Conservation (phyloP, 2,329 filamentous ascomycete genomes). For the Penicillium sp. region DNA sequence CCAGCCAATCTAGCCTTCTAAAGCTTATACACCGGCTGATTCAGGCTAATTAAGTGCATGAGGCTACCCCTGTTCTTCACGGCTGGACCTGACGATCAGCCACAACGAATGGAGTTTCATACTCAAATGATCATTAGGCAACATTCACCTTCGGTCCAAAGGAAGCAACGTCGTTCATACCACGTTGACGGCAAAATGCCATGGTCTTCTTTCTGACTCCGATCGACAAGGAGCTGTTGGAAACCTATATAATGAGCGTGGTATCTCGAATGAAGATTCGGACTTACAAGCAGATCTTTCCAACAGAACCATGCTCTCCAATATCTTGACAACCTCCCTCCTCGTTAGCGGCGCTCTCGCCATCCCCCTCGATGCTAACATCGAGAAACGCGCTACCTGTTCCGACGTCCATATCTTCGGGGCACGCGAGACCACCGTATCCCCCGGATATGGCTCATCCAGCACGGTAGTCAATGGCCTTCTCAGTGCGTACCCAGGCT, state of each 20-base stretch:
- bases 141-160: conserved; percentile 11
- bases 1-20: background rate
- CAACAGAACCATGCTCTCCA: conserved; percentile 6
- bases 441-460: conserved; percentile 51
- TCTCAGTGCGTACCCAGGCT: conserved; percentile 47
- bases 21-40: conserved; percentile 8
- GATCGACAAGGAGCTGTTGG: background rate
- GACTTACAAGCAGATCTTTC: background rate
- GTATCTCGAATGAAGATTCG: no score
- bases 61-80: conserved; percentile 7
- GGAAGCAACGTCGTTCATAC: background rate
- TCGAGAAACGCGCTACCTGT: conserved; percentile 32
- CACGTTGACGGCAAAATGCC: conserved; percentile 1
- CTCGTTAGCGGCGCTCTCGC: conserved; percentile 8
- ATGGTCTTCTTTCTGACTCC: background rate
- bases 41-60: conserved; percentile 14
- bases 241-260: background rate
- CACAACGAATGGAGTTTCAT: background rate
- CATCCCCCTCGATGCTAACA: conserved; percentile 7
- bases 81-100: conserved; percentile 8
- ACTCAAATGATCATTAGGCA: conserved; percentile 7
- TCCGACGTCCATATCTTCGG: conserved; percentile 51
- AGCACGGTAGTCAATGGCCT: conserved; percentile 52
- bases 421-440: conserved; percentile 50
- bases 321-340: conserved; percentile 5